Evolutionary conservation across 352 stramenopile species (phyloP), one percentile per base, ranked within the genome.

Genomic region (Phytophthora sansomeana): DNA sequence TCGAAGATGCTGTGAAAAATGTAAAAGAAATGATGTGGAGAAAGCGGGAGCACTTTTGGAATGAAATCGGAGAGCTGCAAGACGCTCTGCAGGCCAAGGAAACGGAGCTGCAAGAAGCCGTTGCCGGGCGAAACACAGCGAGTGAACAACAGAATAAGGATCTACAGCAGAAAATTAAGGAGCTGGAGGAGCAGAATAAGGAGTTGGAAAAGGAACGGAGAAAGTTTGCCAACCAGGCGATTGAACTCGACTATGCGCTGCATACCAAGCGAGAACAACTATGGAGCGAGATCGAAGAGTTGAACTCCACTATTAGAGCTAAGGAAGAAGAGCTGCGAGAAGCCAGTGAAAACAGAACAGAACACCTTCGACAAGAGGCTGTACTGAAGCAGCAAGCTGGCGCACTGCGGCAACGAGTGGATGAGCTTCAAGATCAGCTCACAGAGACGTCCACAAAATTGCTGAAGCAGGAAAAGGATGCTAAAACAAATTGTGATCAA

Each of bases 11-110:
- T 24, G 21, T 24, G 21, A 24, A 24, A 24, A 24, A 24, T 24
- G 21, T 24, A 24, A 24, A 24, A 24, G 21, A 24, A 24, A 24
- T 24, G 21, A 24, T 64, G 10, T 8, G 9, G 0, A 19, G 47
- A 7, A 67, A 60, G 32, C 19, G 58, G 8, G 58, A 67, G 10
- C 39, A 61, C 9, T 24, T 67, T 0, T 67, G 48, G 58, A 50
- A 29, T 3, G 32, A 46, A 1, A 54, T 67, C 13, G 19, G n/a
- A 9, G 58, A 61, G 17, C 47, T 55, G 21, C 16, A 58, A 30
- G 58, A 67, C 24, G 41, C 42, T 14, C 26, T 61, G 9, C 24
- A 49, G 8, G 19, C n/a, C 16, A 60, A 49, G 50, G 53, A 60
- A 33, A 26, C 48, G 26, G 30, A 67, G 16, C 41, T 61, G 3